phyloP scores from a whole-genome alignment of 805 yeast species.

The Yamadazyma nakazawae region DNA sequence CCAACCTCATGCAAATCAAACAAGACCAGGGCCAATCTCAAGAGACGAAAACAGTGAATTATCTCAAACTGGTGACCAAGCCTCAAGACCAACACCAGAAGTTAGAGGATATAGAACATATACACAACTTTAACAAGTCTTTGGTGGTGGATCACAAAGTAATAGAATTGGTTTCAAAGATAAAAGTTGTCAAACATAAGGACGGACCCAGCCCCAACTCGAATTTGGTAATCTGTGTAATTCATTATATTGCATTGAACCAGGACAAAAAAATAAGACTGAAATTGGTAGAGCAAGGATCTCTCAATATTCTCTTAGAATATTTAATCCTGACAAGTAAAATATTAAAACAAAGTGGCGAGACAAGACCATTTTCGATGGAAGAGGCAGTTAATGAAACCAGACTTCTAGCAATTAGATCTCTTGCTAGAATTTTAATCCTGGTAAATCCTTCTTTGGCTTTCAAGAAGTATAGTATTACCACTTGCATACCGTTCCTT shows the following conservation, averaged over 20 bases:
- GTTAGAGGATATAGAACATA: slow-evolving; percentile 21
- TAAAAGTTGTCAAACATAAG: slow-evolving; percentile 17
- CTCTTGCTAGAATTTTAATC: slow-evolving; percentile 45
- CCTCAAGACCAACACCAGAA: slow-evolving; percentile 24
- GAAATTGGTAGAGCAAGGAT: slow-evolving; percentile 47
- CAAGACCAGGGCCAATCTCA: slow-evolving; percentile 23
- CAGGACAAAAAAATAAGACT: slow-evolving; percentile 24
- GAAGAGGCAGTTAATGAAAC: slow-evolving; percentile 18
- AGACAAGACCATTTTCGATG: slow-evolving; percentile 19
- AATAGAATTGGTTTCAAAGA: slow-evolving; percentile 16
- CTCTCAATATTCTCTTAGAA: slow-evolving; percentile 34
- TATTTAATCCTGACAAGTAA: slow-evolving; percentile 32
- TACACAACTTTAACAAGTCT: slow-evolving; percentile 30
- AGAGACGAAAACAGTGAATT: slow-evolving; percentile 31
- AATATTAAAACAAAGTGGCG: slow-evolving; percentile 15
- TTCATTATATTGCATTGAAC: slow-evolving; percentile 32
- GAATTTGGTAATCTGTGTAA: slow-evolving; percentile 28
- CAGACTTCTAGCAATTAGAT: slow-evolving; percentile 33
- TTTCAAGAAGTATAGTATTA: slow-evolving; percentile 32
- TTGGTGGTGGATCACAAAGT: slow-evolving; percentile 24
- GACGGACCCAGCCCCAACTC: slow-evolving; percentile 13
- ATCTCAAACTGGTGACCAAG: slow-evolving; percentile 34
- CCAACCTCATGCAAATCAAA: slow-evolving; percentile 36
- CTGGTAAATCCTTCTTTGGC: slow-evolving; percentile 41
- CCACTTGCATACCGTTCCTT: slow-evolving; percentile 47